Evolutionary conservation across 345 rosid genomes (phyloP).

Genomic region (Rhodamnia argentea): DNA sequence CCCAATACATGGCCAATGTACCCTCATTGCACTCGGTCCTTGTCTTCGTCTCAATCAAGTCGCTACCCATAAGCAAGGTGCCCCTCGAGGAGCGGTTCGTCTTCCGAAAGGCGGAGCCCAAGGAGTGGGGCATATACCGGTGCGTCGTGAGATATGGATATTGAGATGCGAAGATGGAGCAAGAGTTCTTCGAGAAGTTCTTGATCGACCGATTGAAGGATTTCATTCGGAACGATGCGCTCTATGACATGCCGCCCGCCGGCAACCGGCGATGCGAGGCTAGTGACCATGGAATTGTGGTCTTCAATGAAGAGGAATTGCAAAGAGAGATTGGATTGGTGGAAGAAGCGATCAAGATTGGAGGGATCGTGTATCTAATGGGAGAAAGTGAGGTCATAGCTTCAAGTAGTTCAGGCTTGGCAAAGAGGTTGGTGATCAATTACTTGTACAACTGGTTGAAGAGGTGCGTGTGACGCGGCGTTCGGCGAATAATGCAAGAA

Average conservation of each 20-base stretch:
- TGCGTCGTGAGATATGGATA: constrained; percentile 31
- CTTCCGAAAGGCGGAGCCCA: constrained; percentile 8
- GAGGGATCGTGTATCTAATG: constrained; percentile 15
- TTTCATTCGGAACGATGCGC: not conserved
- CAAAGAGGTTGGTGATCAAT: constrained; percentile 9
- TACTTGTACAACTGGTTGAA: constrained; percentile 14
- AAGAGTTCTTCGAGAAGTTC: constrained; percentile 8
- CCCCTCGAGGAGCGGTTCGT: constrained; percentile 9
- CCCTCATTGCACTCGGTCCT: constrained; percentile 16
- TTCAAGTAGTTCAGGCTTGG: not conserved
- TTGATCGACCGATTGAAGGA: constrained; percentile 10
- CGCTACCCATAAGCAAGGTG: constrained; percentile 15
- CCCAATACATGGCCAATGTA: constrained; percentile 7
- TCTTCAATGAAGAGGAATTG: not conserved
- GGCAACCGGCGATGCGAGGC: not conserved
- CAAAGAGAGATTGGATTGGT: not conserved
- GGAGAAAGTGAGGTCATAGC: constrained; percentile 18
- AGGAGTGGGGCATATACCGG: constrained; percentile 4
- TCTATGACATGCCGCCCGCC: not conserved
- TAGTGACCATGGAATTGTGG: not conserved
- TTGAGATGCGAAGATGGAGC: constrained; percentile 8
- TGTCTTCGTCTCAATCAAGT: constrained; percentile 19
- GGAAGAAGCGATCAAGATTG: constrained; percentile 2
- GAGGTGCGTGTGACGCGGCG: too few relatives aligned
- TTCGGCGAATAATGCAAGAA: too few relatives aligned